Evolutionary conservation across 106 monocot species (phyloP).

Genomic region (Phalaenopsis equestris): DNA sequence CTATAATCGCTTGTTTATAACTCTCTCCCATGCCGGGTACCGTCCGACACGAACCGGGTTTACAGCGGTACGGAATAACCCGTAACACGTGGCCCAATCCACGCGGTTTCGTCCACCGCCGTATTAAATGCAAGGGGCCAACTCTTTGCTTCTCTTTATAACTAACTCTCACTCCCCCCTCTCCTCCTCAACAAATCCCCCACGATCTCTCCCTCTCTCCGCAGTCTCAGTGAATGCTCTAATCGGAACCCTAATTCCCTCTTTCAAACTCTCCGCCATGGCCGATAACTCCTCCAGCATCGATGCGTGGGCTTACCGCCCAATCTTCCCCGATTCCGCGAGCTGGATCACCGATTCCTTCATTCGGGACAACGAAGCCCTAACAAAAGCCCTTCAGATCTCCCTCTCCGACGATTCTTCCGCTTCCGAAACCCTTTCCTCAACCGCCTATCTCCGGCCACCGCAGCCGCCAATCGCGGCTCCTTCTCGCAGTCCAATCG

Average conservation of each 20-base stretch:
- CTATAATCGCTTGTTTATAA: too few species aligned
- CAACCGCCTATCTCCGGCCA: slow-evolving; percentile 8
- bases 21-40: not conserved
- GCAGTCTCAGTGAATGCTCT: not conserved
- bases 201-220: not conserved
- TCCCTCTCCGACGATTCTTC: slow-evolving; percentile 42
- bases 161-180: not conserved
- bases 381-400: slow-evolving; percentile 53
- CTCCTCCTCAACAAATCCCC: not conserved
- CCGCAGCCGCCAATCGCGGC: not conserved
- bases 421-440: slow-evolving; percentile 12
- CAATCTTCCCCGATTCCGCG: slow-evolving; percentile 1
- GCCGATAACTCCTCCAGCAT: slow-evolving; percentile 17
- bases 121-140: not conserved
- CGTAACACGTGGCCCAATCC: slow-evolving; percentile 14
- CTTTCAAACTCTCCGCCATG: not conserved
- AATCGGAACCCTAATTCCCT: not conserved
- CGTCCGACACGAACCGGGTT: slow-evolving; percentile 3
- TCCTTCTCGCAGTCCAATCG: not conserved
- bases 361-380: slow-evolving; percentile 35
- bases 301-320: slow-evolving; percentile 23
- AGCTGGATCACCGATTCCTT: slow-evolving; percentile 21
- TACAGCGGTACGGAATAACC: not conserved
- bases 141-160: not conserved
- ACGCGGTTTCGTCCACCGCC: slow-evolving; percentile 22